Evolutionary conservation across 2,329 filamentous ascomycete species (phyloP).

Genomic region (Beauveria australis): DNA sequence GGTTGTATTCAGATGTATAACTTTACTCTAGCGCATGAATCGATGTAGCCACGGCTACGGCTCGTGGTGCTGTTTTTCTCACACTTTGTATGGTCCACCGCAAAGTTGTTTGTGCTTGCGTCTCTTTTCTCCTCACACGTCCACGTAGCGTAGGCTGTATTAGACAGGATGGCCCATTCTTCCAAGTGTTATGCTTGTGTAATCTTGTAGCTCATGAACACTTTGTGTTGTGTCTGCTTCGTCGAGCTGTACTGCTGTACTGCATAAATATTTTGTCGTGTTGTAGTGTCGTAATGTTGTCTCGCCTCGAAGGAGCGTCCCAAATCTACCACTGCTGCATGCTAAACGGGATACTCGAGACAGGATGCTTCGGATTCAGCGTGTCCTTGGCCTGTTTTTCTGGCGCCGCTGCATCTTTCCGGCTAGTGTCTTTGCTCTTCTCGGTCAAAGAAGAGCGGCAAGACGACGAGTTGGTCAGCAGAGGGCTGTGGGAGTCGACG

Average conservation of each 20-base stretch:
- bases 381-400: not conserved
- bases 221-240: too few species aligned
- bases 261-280: not conserved
- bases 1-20: not conserved
- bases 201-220: too few species aligned
- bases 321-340: not conserved
- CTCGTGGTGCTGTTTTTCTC: not conserved
- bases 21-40: not conserved
- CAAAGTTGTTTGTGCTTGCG: too few species aligned
- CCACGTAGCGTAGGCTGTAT: too few species aligned
- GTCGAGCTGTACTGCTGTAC: too few species aligned
- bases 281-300: not conserved
- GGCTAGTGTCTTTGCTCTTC: too few species aligned
- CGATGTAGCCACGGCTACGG: not conserved
- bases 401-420: not conserved
- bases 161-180: too few species aligned
- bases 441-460: not conserved
- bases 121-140: too few species aligned
- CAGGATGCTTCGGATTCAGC: not conserved
- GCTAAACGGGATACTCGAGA: not conserved
- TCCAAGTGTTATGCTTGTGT: too few species aligned
- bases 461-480: not conserved
- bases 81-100: not conserved
- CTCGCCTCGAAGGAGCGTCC: not conserved
- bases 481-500: conserved; percentile 2